Evolutionary conservation across 2,329 filamentous ascomycete species (phyloP), one percentile per base, ranked within the genome.

Genomic region (Eutypa lata): DNA sequence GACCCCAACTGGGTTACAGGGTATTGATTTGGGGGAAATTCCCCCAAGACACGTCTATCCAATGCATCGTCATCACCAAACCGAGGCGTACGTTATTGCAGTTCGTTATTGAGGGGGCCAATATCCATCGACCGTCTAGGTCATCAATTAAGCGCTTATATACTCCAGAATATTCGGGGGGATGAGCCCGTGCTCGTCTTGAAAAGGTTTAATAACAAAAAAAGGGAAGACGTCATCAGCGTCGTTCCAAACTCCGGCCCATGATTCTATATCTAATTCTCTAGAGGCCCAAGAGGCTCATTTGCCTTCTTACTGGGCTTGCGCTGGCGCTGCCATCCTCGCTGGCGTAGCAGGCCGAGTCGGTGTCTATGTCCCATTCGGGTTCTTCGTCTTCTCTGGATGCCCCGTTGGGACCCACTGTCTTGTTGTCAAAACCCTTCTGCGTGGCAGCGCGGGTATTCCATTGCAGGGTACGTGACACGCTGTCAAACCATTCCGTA

Each of bases 401-500:
- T 43, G 76, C 67, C 54, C 73, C 66, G 48, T 82, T 82, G 76
- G 87, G 66, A 35, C 68, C 64, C 11, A 61, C 51, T 21, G 62
- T 54, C 45, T 65, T 66, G 69, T 76, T 71, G 51, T 88, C 87
- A 78, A 95, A 99, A 3, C 85, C 90, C 71, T 97, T 97, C 72
- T 99, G 94, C 51, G 88, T 87, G 5, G 93, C 92, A 4, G 91
- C 92, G 45, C 94, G 83, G 24, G 89, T 93, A 73, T 99, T 99
- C 94, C 94, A 99, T 57, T 92, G 83, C 54, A 99, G 78, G 3
- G 93, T 96, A 55, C 93, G 84, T 50, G 90, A 91, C 47, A 99
- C 91, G 65, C 90, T 95, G 71, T 97, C 90, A 68, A 99, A 97
- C 94, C 94, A 99, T 71, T 99, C 94, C 1, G 88, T 89, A 56